Percentiles rank a stretch among this genome's conserved stretches.
phyloP scores from a whole-genome alignment of 2,329 filamentous ascomycete genomes.

The Fusarium udum region DNA sequence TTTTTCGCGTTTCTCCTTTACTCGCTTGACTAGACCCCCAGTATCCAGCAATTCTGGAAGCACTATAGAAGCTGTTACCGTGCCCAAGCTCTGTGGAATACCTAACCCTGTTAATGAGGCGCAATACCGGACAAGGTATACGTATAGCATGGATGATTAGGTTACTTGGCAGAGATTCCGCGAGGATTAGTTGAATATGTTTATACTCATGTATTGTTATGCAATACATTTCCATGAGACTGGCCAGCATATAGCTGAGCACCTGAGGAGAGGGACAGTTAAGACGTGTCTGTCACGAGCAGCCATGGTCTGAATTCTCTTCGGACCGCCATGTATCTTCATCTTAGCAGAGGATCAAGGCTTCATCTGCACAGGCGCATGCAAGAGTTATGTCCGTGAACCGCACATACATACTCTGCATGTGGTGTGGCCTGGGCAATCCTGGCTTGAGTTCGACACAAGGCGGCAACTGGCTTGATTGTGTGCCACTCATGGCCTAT shows the following conservation, averaged over 20 bases:
- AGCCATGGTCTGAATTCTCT: not conserved
- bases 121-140: slow-evolving; percentile 13
- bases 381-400: not conserved
- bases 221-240: not conserved
- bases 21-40: slow-evolving; percentile 23
- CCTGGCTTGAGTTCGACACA: slow-evolving; percentile 28
- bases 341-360: slow-evolving; percentile 6
- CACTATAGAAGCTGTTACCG: slow-evolving; percentile 14
- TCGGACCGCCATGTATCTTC: not conserved
- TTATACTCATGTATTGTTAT: not conserved
- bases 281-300: not conserved
- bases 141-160: slow-evolving; percentile 30
- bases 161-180: slow-evolving; percentile 21
- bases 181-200: slow-evolving; percentile 7
- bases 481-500: slow-evolving; percentile 36
- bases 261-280: not conserved
- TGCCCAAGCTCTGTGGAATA: slow-evolving; percentile 13
- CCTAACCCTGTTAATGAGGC: slow-evolving; percentile 30
- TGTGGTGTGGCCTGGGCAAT: slow-evolving; percentile 16
- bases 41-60: slow-evolving; percentile 31
- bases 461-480: slow-evolving; percentile 32
- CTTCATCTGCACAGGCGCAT: slow-evolving; percentile 20
- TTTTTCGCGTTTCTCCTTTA: slow-evolving; percentile 16
- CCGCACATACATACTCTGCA: not conserved
- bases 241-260: slow-evolving; percentile 2